A percentile compares a stretch with the other conserved stretches of the same genome.
Evolutionary conservation across 164 flowering plant species (phyloP).

Genomic region (Akebia trifoliata): DNA sequence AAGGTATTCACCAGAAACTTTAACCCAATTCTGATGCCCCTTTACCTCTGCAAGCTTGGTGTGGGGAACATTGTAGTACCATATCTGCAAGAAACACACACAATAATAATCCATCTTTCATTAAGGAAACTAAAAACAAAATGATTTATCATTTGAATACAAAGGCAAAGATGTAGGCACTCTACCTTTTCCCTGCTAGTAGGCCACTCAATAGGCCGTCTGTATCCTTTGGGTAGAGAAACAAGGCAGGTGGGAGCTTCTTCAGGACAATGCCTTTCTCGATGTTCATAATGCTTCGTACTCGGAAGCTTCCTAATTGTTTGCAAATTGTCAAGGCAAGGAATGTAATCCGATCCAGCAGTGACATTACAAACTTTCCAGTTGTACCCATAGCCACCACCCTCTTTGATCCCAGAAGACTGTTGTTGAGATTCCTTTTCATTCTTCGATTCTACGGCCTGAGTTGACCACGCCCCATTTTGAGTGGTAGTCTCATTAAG

Average conservation of each 20-base stretch:
- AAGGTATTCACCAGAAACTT: conserved; percentile 79
- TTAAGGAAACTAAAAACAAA: neutral
- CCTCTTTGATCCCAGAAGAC: conserved; percentile 35
- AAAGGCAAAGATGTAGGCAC: neutral
- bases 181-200: conserved; percentile 88
- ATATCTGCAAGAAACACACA: conserved; percentile 53
- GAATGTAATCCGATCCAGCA: conserved; percentile 91
- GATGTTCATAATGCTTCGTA: conserved; percentile 95
- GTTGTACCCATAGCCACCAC: conserved; percentile 11
- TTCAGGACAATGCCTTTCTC: conserved; percentile 95
- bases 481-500: conserved; percentile 50
- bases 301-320: conserved; percentile 62
- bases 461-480: conserved; percentile 61
- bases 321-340: conserved; percentile 86
- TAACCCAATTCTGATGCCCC: conserved; percentile 99
- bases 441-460: conserved; percentile 62
- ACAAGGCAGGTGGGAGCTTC: conserved; percentile 86
- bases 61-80: conserved; percentile 94
- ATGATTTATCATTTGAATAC: neutral
- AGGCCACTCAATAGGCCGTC: conserved; percentile 79
- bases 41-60: conserved; percentile 74
- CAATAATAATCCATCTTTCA: neutral
- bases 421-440: conserved; percentile 50
- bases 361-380: conserved; percentile 86
- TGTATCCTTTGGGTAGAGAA: conserved; percentile 81